phyloP scores from a whole-genome alignment of 2,329 filamentous ascomycete genomes.

The Fusarium nisikadoi region DNA sequence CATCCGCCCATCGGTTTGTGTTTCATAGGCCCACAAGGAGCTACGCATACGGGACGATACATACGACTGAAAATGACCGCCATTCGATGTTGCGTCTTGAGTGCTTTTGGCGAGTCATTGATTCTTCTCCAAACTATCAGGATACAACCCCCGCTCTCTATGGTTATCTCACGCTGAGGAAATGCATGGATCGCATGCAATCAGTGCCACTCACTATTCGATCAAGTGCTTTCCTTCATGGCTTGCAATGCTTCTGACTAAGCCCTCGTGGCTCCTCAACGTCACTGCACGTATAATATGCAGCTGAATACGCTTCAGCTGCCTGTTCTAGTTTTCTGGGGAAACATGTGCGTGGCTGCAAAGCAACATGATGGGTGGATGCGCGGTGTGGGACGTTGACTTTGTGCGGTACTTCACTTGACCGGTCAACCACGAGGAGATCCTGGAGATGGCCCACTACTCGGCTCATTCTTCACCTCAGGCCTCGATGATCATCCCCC shows the following conservation, averaged over 20 bases:
- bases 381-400: slow-evolving; percentile 37
- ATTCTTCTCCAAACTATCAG: not conserved
- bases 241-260: slow-evolving; percentile 21
- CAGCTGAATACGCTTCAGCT: slow-evolving; percentile 37
- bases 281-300: slow-evolving; percentile 38
- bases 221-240: not conserved
- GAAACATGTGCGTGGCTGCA: slow-evolving; percentile 37
- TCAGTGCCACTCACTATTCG: not conserved
- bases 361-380: slow-evolving; percentile 35
- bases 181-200: not conserved
- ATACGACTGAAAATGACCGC: not conserved
- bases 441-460: slow-evolving; percentile 38
- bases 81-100: slow-evolving; percentile 6
- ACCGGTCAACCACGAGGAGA: slow-evolving; percentile 33
- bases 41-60: slow-evolving; percentile 25
- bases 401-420: slow-evolving; percentile 28
- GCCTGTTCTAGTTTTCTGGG: slow-evolving; percentile 43
- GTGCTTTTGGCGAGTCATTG: not conserved
- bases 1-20: slow-evolving; percentile 21
- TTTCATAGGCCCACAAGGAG: slow-evolving; percentile 25
- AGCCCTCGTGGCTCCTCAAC: slow-evolving; percentile 24
- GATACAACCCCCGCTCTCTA: not conserved
- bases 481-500: slow-evolving; percentile 40
- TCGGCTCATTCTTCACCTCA: slow-evolving; percentile 13
- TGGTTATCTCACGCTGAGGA: not conserved